A percentile compares a stretch with the other conserved stretches of the same genome.
phyloP scores from a whole-genome alignment of 371 early-diverging fungal genomes.

The Mortierella sp. region DNA sequence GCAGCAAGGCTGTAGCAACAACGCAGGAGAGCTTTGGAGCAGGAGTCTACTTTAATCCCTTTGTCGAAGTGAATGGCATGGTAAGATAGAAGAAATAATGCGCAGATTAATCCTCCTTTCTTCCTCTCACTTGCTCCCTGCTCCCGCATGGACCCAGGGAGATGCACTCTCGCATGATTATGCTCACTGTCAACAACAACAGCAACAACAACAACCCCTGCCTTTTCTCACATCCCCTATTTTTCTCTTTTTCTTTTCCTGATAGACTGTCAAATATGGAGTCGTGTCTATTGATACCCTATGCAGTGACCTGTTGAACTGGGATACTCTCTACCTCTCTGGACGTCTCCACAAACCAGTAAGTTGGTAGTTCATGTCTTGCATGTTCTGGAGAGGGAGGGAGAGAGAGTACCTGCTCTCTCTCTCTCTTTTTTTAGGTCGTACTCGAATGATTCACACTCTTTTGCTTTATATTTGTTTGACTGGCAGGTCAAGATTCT shows the following conservation, averaged over 20 bases:
- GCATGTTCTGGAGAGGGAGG: not conserved
- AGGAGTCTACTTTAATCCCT: slow-evolving; percentile 96
- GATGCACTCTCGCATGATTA: not conserved
- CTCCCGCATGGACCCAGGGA: no score
- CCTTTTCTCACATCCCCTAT: not conserved
- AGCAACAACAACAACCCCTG: not conserved
- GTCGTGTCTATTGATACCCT: slow-evolving; percentile 92
- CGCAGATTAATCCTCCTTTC: not conserved
- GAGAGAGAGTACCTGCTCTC: not conserved
- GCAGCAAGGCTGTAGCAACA: slow-evolving; percentile 75
- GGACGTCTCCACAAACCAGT: slow-evolving; percentile 98
- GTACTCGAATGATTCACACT: not conserved
- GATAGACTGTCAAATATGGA: slow-evolving; percentile 91
- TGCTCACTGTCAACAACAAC: not conserved
- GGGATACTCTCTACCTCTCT: slow-evolving; percentile 95
- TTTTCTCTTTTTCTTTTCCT: slow-evolving; percentile 6
- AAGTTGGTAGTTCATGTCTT: slow-evolving; percentile 25
- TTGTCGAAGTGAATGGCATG: slow-evolving; percentile 86
- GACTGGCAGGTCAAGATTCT: slow-evolving; percentile 75
- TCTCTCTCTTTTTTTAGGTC: not conserved
- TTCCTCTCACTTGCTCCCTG: no score
- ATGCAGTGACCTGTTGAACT: slow-evolving; percentile 88
- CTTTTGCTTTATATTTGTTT: not conserved
- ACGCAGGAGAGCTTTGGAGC: slow-evolving; percentile 92
- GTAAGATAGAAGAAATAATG: slow-evolving; percentile 53